Base-by-base conservation (phyloP, 768 basidiomycete species). In the Punctularia strigosozonata region DNA sequence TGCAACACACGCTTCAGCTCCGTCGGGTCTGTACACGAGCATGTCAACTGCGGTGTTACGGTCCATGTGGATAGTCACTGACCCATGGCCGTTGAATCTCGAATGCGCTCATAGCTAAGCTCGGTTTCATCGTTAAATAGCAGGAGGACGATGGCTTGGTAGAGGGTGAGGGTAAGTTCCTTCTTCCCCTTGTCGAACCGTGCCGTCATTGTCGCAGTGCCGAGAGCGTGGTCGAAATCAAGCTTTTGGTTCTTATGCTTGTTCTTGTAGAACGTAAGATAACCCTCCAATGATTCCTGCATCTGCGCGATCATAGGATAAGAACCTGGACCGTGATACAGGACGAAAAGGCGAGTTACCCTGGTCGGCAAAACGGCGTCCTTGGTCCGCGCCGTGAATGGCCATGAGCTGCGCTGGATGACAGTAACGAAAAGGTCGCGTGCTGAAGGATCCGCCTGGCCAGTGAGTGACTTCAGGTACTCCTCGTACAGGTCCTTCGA, bases 321-420 rank as follows among this genome's bases (percentile, higher is more conserved):
- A 24, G 19, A 7, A 22, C 17, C 31, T 20, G 1, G 18, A 31
- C 12, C 15, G 26, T 21, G 4, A 35, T n/a, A 4, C 2, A 5
- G 37, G 31, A 22, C 24, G 36, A 25, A 40, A 23, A 25, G 32
- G 14, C 20, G 25, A 52, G 71, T 15, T 53, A 80, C 80, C 23
- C 53, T 53, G 4, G 59, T 60, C 6, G 80, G 77, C 1, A 88
- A 56, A 42, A 69, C 65, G 20, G 80, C 56, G 14, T 59, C 66
- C 6, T 59, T 56, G 43, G 68, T 67, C 42, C 68, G 70, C 5
- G 64, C 60, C 4, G 70, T 57, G 50, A 87, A 87, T 4, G 90
- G 91, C 91, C 91, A 95, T 31, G 81, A 77, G 36, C 86, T 88
- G 31, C 75, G 75, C 48, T 90, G 82, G n/a, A 95, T 66, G 7